These are phyloP conservation scores for Populus hybrid DNA, from an alignment of 441 rosid species.

Conservation along the genomic window DNA sequence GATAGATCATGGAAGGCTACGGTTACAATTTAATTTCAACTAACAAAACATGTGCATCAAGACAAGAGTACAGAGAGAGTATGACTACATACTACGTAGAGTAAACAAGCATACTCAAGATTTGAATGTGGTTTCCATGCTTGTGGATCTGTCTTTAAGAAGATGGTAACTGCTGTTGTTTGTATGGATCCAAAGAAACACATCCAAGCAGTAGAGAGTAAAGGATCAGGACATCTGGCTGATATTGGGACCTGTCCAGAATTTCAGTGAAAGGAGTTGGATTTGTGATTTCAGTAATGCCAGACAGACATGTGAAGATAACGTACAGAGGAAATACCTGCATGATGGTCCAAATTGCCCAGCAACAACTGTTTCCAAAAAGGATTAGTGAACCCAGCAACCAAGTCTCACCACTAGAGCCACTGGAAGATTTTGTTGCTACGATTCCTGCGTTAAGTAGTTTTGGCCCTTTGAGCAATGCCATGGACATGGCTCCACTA, in stretches of 20 bases:
- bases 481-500: constrained; percentile 6
- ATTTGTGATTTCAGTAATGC: too few species aligned
- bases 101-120: constrained; percentile 34
- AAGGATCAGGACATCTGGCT: constrained; percentile 41
- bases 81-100: constrained; percentile 38
- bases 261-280: too few species aligned
- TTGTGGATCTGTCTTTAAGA: constrained; percentile 32
- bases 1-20: constrained; percentile 33
- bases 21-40: constrained; percentile 56
- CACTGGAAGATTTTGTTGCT: constrained; percentile 5
- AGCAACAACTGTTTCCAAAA: constrained; percentile 47
- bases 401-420: constrained; percentile 32
- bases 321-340: constrained; percentile 12
- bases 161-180: constrained; percentile 34
- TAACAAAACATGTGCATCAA: constrained; percentile 7
- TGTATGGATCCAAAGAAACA: constrained; percentile 49
- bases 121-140: constrained; percentile 51
- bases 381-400: constrained; percentile 54
- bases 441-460: constrained; percentile 37
- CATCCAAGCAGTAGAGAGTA: constrained; percentile 62
- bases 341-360: constrained; percentile 69
- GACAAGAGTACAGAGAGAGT: neutral
- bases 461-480: constrained; percentile 60
- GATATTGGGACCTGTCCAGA: constrained; percentile 49
- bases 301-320: too few species aligned